A percentile compares a stretch with the other conserved stretches of the same genome.
Conservation (phyloP, 148 eudicot species). For the Nepenthes mirabilis region DNA sequence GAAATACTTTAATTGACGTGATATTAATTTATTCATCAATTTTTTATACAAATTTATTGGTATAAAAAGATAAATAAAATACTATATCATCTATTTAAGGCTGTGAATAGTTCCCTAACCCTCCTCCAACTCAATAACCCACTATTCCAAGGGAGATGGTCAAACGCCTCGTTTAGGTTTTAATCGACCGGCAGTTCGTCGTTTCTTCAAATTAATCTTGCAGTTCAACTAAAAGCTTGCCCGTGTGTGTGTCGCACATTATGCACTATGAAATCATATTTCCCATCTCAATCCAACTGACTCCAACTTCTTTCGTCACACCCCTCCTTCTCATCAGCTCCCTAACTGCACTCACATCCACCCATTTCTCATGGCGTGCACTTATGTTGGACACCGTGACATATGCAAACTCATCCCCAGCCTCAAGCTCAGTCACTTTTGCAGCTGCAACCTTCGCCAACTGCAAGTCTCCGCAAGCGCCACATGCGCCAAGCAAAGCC, state of each 20-base stretch:
- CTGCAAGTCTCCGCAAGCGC: slow-evolving; percentile 34
- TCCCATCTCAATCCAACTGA: slow-evolving; percentile 49
- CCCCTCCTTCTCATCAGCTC: slow-evolving; percentile 42
- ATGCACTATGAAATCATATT: background rate
- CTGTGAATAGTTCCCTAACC: too few relatives aligned
- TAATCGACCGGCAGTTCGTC: too few relatives aligned
- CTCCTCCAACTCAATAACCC: too few relatives aligned
- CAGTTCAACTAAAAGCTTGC: too few relatives aligned
- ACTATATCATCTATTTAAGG: too few relatives aligned
- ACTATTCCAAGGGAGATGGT: too few relatives aligned
- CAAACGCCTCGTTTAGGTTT: too few relatives aligned
- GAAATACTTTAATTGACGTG: too few relatives aligned
- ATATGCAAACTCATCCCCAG: slow-evolving; percentile 40
- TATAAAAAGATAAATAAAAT: too few relatives aligned
- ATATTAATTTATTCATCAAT: too few relatives aligned
- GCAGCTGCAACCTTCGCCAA: slow-evolving; percentile 54
- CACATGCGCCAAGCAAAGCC: slow-evolving; percentile 75
- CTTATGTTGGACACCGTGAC: slow-evolving; percentile 61
- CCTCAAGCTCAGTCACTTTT: slow-evolving; percentile 44
- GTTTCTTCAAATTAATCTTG: too few relatives aligned
- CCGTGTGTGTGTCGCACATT: background rate
- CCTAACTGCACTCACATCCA: slow-evolving; percentile 34
- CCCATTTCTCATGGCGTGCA: slow-evolving; percentile 48
- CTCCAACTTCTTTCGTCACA: slow-evolving; percentile 54
- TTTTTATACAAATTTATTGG: too few relatives aligned